phyloP scores from a whole-genome alignment of 331 rosid species.

The Malus hybrid region DNA sequence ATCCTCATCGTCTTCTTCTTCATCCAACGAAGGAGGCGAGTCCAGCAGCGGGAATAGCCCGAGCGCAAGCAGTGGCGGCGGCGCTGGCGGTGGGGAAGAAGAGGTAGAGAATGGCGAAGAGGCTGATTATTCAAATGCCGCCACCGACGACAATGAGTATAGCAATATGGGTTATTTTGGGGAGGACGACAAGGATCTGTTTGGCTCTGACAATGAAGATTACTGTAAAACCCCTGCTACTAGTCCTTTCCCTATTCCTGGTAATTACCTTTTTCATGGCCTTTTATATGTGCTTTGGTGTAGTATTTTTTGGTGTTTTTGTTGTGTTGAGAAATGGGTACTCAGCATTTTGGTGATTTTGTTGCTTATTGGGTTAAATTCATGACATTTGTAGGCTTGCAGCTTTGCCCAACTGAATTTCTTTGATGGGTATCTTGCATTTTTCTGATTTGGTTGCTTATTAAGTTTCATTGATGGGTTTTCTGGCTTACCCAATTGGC shows the following conservation, averaged over 20 bases:
- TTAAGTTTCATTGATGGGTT: not conserved
- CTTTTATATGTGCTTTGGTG: not conserved
- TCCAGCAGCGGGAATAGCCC: conserved; percentile 32
- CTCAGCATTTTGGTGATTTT: not conserved
- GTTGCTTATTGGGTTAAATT: not conserved
- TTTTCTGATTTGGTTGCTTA: not conserved
- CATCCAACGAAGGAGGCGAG: conserved; percentile 52
- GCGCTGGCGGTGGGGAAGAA: conserved; percentile 39
- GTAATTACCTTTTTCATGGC: conserved; percentile 25
- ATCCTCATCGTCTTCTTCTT: conserved; percentile 44
- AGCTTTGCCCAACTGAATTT: not conserved
- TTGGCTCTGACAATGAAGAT: conserved; percentile 85
- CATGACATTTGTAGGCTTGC: not conserved
- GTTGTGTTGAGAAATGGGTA: not conserved
- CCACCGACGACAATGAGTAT: conserved; percentile 14
- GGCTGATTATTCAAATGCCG: conserved; percentile 15
- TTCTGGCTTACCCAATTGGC: not conserved
- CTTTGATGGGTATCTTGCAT: not conserved
- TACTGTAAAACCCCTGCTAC: conserved; percentile 63
- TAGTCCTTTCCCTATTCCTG: conserved; percentile 74
- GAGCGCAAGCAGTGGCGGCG: conserved; percentile 33
- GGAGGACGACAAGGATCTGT: conserved; percentile 66
- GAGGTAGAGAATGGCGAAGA: conserved; percentile 50
- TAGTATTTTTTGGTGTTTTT: not conserved
- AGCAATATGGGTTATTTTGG: conserved; percentile 11